Evolutionary conservation across 768 basidiomycete species (phyloP), one percentile per base, ranked within the genome.

Genomic region (Phylloporus scabripes): DNA sequence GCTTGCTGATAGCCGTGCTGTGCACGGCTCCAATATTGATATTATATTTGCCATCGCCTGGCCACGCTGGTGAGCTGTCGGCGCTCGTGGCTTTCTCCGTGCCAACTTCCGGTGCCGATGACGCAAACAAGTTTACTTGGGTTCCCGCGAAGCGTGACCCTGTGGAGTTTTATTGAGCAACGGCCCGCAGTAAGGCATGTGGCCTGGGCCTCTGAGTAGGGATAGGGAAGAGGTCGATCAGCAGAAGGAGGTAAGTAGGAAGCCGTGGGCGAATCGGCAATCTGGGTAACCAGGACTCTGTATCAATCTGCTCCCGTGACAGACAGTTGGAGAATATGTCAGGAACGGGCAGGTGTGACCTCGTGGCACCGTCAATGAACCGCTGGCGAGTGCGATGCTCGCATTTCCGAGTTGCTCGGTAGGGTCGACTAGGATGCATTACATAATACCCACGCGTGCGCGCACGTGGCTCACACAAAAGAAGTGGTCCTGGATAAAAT

Each of bases 1-100:
- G 59, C 60, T 60, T 62, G 54, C 37, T 59, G 59, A 63, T 63
- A 63, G 60, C 60, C 60, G 60, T 63, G 60, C 60, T 63, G 60
- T 61, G 60, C 59, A 45, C 58, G 60, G 61, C 1, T 2, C 17
- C 50, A 63, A 61, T 60, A 62, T 17, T 63, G 46, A 44, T 60
- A 49, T 57, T 48, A 46, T 55, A 49, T 54, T 60, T 56, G 51
- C 57, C 60, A 60, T 58, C 55, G 48, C 50, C 52, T 63, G 55
- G 37, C 60, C 61, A 60, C 49, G 49, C 50, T 57, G 57, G 46
- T 61, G 60, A 61, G 60, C 33, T 61, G 59, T 61, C 60, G 60
- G 60, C 60, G 60, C 60, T 61, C 61, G 45, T 31, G 46, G 55
- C 29, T 50, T 61, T 61, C 61, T 61, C 56, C 56, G 56, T 37